Evolutionary conservation across 2,329 filamentous ascomycete species (phyloP).

Genomic region (Pyrenophora seminiperda): DNA sequence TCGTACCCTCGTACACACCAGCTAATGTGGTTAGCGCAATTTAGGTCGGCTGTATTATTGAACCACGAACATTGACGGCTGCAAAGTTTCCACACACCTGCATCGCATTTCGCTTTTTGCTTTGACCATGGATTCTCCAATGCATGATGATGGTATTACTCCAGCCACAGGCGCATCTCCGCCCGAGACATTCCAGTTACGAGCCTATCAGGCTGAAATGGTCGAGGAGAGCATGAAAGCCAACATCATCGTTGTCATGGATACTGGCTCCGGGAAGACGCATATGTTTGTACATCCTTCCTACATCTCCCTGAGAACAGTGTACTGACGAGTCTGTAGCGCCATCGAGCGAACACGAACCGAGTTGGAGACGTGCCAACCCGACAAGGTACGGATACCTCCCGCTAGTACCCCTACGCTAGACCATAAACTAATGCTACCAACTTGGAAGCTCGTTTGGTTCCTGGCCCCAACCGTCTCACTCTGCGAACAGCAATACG

Average conservation of each 20-base stretch:
- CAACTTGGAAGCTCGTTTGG: constrained; percentile 49
- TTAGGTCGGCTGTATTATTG: neutral
- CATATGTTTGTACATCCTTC: constrained; percentile 45
- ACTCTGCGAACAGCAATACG: constrained; percentile 53
- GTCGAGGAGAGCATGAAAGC: constrained; percentile 50
- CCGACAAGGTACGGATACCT: constrained; percentile 41
- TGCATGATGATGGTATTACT: constrained; percentile 8
- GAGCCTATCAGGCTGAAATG: constrained; percentile 58
- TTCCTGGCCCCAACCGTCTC: constrained; percentile 54
- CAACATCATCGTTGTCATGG: constrained; percentile 57
- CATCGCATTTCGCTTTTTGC: neutral
- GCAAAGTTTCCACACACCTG: neutral
- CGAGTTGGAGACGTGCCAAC: constrained; percentile 48
- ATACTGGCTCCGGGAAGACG: constrained; percentile 57
- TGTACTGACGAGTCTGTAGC: constrained; percentile 28
- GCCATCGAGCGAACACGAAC: constrained; percentile 52
- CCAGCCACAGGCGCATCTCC: constrained; percentile 5
- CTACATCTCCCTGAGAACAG: neutral
- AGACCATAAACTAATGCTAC: constrained; percentile 9
- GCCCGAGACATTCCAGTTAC: constrained; percentile 37
- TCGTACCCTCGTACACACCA: neutral
- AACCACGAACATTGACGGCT: neutral
- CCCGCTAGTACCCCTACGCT: neutral
- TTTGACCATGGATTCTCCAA: constrained; percentile 4
- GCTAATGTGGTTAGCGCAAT: constrained; percentile 7